These are phyloP conservation scores for Austroboletus sp. DNA, from an alignment of 1,284 basidiomycete species.

Conservation along the genomic window DNA sequence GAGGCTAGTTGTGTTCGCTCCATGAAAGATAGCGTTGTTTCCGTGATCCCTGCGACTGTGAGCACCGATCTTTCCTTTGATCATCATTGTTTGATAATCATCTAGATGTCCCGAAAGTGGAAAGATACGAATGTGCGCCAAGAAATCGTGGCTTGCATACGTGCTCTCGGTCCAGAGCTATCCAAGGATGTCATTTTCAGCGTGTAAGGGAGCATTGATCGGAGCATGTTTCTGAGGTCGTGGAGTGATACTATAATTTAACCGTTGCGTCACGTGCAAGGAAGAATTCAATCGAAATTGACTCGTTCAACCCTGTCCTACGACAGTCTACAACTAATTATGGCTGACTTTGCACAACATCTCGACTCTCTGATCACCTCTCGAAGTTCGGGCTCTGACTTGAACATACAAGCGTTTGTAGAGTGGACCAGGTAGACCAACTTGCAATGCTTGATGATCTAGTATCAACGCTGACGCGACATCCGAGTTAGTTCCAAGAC, in stretches of 20 bases:
- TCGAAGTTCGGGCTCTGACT: slow-evolving; percentile 8
- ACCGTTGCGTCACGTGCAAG: too few relatives aligned
- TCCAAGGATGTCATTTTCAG: slow-evolving; percentile 35
- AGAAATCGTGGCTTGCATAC: slow-evolving; percentile 34
- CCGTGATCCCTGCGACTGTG: slow-evolving; percentile 26
- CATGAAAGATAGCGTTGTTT: slow-evolving; percentile 16
- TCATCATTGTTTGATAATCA: background rate
- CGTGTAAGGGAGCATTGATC: slow-evolving; percentile 8
- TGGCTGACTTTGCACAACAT: slow-evolving; percentile 22
- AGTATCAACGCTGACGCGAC: slow-evolving; percentile 13
- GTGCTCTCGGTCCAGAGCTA: slow-evolving; percentile 38
- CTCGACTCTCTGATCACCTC: slow-evolving; percentile 22
- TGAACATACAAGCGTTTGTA: slow-evolving; percentile 13
- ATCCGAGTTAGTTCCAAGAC: slow-evolving; percentile 14
- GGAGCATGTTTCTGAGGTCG: background rate
- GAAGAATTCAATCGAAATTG: too few relatives aligned
- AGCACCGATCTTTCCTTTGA: slow-evolving; percentile 9
- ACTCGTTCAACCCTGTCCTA: background rate
- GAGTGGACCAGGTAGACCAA: slow-evolving; percentile 26
- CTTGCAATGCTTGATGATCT: slow-evolving; percentile 3
- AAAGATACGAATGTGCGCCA: slow-evolving; percentile 18
- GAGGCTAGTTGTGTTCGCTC: slow-evolving; percentile 23
- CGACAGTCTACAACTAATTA: background rate
- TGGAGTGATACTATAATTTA: background rate
- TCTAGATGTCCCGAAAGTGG: slow-evolving; percentile 32